Evolutionary conservation across 1,284 basidiomycete species (phyloP), one percentile per base, ranked within the genome.

Genomic region (Marasmius tenuissimus): DNA sequence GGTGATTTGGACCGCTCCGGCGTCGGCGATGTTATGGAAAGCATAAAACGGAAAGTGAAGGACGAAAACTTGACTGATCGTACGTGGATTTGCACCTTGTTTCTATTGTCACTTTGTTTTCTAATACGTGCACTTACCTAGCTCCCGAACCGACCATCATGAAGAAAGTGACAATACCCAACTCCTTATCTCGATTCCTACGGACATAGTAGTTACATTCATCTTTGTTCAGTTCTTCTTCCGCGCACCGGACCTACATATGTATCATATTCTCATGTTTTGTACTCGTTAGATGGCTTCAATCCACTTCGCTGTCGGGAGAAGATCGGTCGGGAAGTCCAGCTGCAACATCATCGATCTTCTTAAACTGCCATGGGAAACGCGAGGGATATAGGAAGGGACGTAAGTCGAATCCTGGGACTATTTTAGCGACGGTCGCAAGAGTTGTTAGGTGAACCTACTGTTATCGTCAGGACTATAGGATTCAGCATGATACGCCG

Each of bases 381-480:
- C 93, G 85, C 33, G 91, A 88, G 6, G 95, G 94, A 75, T 98
- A 99, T 57, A 99, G 79, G 85, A 99, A 99, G 0, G 96, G 97
- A 33, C 97, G 87, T 45, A 98, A 75, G 74, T 99, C 97, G 71
- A 97, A 99, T 66, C 94, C 93, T 96, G 70, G 39, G 62, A 38
- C 33, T 12, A 6, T 3, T 65, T 37, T 27, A 65, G 59, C 45
- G 35, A 35, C 48, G 51, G 9, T 40, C 14, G 27, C 27, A 20
- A 48, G 63, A 34, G 33, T 5, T 9, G 54, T 59, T 53, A 62
- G 65, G 45, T 18, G 45, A 47, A 74, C 89, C 71, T 71, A 94
- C 97, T 84, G 73, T 99, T 98, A 75, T 98, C 96, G 72, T 98
- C 97, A 4, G 96, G 96, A 70, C 93, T 95, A 76, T 98, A 98